These are phyloP conservation scores for Phaeotremella skinneri DNA, from an alignment of 768 basidiomycete genomes.

Conservation along the genomic window DNA sequence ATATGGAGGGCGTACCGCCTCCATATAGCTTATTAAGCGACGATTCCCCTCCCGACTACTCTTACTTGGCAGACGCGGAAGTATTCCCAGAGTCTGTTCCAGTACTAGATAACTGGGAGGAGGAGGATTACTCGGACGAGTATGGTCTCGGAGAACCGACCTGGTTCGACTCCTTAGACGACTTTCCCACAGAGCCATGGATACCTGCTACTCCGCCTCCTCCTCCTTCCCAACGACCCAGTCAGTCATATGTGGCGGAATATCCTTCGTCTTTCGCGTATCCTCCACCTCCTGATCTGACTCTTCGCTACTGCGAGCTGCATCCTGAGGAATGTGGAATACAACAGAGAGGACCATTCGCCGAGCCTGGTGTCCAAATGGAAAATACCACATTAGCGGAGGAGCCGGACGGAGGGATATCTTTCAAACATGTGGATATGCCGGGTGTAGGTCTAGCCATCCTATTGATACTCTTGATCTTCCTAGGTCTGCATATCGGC, in stretches of 20 bases:
- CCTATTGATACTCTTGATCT: conserved; percentile 18
- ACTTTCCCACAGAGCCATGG: not conserved
- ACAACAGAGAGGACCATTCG: conserved; percentile 1
- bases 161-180: not conserved
- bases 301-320: conserved; percentile 24
- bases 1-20: too few species aligned
- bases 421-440: conserved; percentile 18
- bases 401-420: conserved; percentile 1
- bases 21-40: too few species aligned
- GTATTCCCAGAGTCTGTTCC: not conserved
- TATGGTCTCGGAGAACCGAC: not conserved
- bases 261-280: conserved; percentile 4
- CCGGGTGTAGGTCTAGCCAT: conserved; percentile 27
- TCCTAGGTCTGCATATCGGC: conserved; percentile 27
- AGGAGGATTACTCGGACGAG: not conserved
- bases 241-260: not conserved
- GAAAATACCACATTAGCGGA: conserved; percentile 2
- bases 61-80: too few species aligned
- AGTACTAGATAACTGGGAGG: not conserved
- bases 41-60: too few species aligned
- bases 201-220: not conserved
- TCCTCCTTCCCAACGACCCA: not conserved
- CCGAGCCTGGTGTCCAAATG: not conserved
- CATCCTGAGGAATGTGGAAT: conserved; percentile 22
- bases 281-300: conserved; percentile 19